These are phyloP conservation scores for Areca catechu DNA, from an alignment of 176 grass and related monocot species.

Conservation along the genomic window DNA sequence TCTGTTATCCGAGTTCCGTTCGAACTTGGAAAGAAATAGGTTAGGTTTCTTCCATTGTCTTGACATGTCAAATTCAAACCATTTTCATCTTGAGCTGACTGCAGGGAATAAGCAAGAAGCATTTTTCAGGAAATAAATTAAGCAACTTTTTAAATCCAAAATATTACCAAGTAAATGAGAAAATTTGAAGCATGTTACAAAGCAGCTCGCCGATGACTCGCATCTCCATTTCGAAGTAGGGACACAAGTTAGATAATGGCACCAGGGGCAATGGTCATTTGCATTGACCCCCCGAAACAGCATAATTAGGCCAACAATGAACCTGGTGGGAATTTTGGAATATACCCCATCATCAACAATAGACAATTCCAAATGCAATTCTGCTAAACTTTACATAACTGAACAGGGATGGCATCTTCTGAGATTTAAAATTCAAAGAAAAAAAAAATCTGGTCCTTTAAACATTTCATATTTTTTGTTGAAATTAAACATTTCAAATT, in stretches of 20 bases:
- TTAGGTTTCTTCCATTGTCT: conserved; percentile 21
- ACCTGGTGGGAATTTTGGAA: conserved; percentile 29
- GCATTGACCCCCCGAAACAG: conserved; percentile 64
- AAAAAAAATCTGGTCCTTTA: too few species aligned
- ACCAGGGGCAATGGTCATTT: conserved; percentile 82
- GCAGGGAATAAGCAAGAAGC: not conserved
- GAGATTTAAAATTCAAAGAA: too few species aligned
- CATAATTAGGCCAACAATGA: conserved; percentile 42
- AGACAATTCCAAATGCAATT: not conserved
- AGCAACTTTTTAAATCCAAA: not conserved
- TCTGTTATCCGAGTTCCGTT: conserved; percentile 28
- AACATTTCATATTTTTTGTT: too few species aligned
- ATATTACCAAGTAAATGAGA: not conserved
- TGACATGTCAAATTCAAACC: conserved; percentile 38
- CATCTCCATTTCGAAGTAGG: conserved; percentile 58
- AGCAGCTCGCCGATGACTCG: conserved; percentile 37
- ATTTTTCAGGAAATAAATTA: not conserved
- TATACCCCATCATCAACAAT: too few species aligned
- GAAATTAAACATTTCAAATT: too few species aligned
- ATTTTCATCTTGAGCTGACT: conserved; percentile 23
- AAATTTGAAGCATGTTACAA: conserved; percentile 17
- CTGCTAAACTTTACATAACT: not conserved
- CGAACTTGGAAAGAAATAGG: conserved; percentile 33
- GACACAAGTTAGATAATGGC: conserved; percentile 70
- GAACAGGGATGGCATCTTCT: too few species aligned